Percentiles rank a stretch among this genome's conserved stretches.
Conservation (phyloP, 2,329 filamentous ascomycete genomes). For the Penicillium fuscoglaucum region DNA sequence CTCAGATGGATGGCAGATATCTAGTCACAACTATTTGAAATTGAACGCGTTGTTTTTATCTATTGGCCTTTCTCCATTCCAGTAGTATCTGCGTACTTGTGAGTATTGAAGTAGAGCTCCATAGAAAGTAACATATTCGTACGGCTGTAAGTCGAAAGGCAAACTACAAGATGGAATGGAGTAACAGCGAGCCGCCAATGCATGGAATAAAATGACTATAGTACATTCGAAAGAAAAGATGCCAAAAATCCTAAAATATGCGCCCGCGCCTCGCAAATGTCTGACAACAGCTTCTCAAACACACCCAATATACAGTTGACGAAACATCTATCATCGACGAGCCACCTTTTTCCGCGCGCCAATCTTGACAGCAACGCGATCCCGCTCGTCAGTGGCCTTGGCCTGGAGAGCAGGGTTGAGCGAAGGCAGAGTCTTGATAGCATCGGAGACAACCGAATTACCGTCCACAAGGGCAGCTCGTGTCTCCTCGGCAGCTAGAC, state of each 20-base stretch:
- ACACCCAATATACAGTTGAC: constrained; percentile 22
- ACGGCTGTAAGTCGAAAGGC: not conserved
- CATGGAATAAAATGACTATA: constrained; percentile 28
- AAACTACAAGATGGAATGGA: not conserved
- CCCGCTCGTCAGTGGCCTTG: constrained; percentile 26
- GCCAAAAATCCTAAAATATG: constrained; percentile 31
- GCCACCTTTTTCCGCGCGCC: constrained; percentile 23
- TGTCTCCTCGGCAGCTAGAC: constrained; percentile 57
- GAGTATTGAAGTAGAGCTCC: not conserved
- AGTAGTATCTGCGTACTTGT: not conserved
- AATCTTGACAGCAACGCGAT: constrained; percentile 31
- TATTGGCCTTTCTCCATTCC: not conserved
- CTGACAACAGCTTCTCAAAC: constrained; percentile 30
- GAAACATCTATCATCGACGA: constrained; percentile 20
- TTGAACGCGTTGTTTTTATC: not conserved
- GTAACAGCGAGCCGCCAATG: constrained; percentile 21
- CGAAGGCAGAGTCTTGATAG: constrained; percentile 33
- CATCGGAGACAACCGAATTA: constrained; percentile 41
- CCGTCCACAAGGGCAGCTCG: constrained; percentile 59
- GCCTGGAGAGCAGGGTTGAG: constrained; percentile 34
- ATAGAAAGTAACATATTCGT: not conserved
- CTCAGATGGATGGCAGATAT: not conserved
- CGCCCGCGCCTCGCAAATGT: constrained; percentile 38
- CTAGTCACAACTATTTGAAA: not conserved
- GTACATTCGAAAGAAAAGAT: constrained; percentile 30